Conservation (phyloP, 2,329 filamentous ascomycete genomes). For the Purpureocillium takamizusanense region DNA sequence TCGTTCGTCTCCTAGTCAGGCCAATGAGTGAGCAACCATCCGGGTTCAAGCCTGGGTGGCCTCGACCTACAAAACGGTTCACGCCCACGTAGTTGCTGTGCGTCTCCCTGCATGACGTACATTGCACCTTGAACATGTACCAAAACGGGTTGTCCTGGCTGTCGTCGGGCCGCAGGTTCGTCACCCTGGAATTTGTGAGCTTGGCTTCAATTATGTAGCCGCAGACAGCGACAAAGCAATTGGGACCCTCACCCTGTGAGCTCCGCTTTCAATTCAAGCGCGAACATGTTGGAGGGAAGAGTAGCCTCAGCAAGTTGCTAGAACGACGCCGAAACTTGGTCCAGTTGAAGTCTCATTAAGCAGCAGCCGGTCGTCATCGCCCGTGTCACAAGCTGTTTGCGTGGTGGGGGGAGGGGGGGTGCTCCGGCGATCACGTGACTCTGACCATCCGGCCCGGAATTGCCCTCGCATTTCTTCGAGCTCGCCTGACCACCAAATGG, state of each 20-base stretch:
- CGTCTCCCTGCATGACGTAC: conserved; percentile 89
- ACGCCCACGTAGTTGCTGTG: conserved; percentile 82
- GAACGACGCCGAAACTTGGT: too few relatives aligned
- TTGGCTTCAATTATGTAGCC: background rate
- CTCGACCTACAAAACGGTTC: conserved; percentile 68
- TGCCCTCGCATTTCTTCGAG: conserved; percentile 1
- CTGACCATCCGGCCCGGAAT: background rate
- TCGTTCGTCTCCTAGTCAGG: conserved; percentile 84
- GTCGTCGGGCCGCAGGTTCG: conserved; percentile 78
- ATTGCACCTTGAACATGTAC: conserved; percentile 97
- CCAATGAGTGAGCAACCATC: conserved; percentile 7
- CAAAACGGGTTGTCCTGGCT: conserved; percentile 77
- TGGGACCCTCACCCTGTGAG: conserved; percentile 49
- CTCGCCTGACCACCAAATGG: background rate
- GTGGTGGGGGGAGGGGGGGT: too few relatives aligned
- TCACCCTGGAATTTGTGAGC: conserved; percentile 54
- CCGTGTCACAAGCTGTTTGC: too few relatives aligned
- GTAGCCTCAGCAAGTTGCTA: background rate
- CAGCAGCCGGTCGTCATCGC: too few relatives aligned
- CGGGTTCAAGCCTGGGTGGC: background rate
- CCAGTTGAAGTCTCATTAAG: too few relatives aligned
- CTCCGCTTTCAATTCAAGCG: conserved; percentile 59
- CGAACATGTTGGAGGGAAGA: conserved; percentile 47
- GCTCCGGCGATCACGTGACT: conserved; percentile 2
- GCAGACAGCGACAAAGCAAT: background rate